Conservation (phyloP, 441 rosid species). For the Gossypium aridum region DNA sequence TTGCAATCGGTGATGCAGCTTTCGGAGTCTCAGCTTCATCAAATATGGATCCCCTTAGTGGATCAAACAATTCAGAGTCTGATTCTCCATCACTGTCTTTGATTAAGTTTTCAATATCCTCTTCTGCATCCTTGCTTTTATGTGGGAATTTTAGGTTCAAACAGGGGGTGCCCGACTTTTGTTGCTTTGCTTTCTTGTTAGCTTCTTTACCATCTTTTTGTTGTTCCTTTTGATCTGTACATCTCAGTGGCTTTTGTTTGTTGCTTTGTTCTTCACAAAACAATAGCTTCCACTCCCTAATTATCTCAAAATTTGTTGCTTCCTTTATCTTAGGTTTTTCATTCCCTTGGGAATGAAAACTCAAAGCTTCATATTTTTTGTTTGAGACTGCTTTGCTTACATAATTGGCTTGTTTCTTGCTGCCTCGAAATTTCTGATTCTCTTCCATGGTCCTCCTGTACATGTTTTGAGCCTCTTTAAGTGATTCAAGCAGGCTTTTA, state of each 20-base stretch:
- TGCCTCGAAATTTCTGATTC: slow-evolving; percentile 56
- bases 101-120: slow-evolving; percentile 19
- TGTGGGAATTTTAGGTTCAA: slow-evolving; percentile 27
- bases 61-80: slow-evolving; percentile 27
- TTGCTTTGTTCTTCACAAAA: slow-evolving; percentile 32
- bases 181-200: slow-evolving; percentile 17
- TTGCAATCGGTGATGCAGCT: slow-evolving; percentile 9
- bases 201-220: slow-evolving; percentile 23
- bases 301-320: slow-evolving; percentile 46
- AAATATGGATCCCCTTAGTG: slow-evolving; percentile 69
- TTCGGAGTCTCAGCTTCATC: slow-evolving; percentile 55
- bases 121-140: slow-evolving; percentile 33
- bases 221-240: slow-evolving; percentile 18
- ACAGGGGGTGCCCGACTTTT: neutral
- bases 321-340: slow-evolving; percentile 55
- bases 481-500: slow-evolving; percentile 33
- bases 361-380: slow-evolving; percentile 56
- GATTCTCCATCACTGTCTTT: slow-evolving; percentile 13
- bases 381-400: slow-evolving; percentile 77
- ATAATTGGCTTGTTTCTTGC: slow-evolving; percentile 72
- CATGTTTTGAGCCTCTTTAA: slow-evolving; percentile 31
- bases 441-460: slow-evolving; percentile 48
- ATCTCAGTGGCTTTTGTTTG: slow-evolving; percentile 15
- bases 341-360: slow-evolving; percentile 49
- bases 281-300: slow-evolving; percentile 50